Evolutionary conservation across 495 filamentous ascomycete species (phyloP), one percentile per base, ranked within the genome.

Genomic region (Annulohypoxylon stygium): DNA sequence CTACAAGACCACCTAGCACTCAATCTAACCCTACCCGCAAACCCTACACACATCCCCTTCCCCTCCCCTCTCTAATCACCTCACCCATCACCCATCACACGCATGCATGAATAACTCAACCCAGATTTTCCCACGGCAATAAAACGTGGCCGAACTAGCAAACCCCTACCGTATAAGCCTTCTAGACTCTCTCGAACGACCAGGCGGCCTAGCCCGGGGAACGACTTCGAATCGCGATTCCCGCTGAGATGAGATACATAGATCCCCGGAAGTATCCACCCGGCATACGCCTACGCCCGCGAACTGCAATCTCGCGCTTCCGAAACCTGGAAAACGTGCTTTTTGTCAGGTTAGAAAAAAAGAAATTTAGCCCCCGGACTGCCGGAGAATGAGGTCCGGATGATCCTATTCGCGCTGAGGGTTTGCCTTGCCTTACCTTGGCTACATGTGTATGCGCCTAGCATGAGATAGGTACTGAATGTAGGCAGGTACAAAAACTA

Each of bases 61-160:
- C 4, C 25, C 10, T 10, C 6, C 11, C 6, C 26, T 33, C 8
- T n/a, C 30, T 30, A 39, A 18, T 16, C 25, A 47, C 14, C 30
- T 61, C 18, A 53, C 2, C 11, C 12, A 65, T 65, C 39, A 54
- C 54, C 30, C 30, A 30, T 30, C 30, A 30, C 30, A 3, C 30
- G 25, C 50, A 47, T 34, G 55, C 47, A 67, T 60, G 41, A 71
- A 51, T 47, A 26, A 45, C 48, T 26, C 47, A 8, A 16, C 26
- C 33, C 48, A 43, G 50, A 54, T 33, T 30, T 33, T 47, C 50
- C 23, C 50, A 33, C 30, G 18, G 4, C 53, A 48, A 67, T 37
- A 58, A 72, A 58, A 72, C 69, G 69, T 72, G 69, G 69, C 69
- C 63, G 48, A 43, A 63, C 61, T 54, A 47, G 59, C 43, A 4